Evolutionary conservation across 2,329 filamentous ascomycete species (phyloP), one percentile per base, ranked within the genome.

Genomic region (Fusarium sp.): DNA sequence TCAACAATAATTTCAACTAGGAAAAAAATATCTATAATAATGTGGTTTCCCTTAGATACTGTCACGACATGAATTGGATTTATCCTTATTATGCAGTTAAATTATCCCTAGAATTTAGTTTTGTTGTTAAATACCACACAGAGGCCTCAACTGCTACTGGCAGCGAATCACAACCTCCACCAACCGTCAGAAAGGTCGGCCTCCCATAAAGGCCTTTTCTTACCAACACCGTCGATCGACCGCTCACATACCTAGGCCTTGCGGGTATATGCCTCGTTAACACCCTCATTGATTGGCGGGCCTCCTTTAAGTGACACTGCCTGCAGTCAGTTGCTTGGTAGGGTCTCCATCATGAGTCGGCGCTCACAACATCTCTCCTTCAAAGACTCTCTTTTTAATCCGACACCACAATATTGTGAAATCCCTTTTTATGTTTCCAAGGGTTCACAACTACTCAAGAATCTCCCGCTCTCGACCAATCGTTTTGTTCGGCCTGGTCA

Each of bases 141-240:
- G 23, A 25, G 4, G 23, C 23, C 23, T 25, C 8, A 25, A 25
- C 23, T 25, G 33, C 13, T 19, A 23, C 31, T 29, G 31, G 45
- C 21, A 29, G 44, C 65, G 61, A 65, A 45, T 65, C 61, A 64
- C 48, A 36, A 33, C 33, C 35, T 32, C 29, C 14, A 29, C 13
- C 25, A 39, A 13, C n/a, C 23, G 2, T 8, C 23, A 8, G 37
- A 21, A 17, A 21, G 29, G 36, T 15, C 36, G 42, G 51, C 46
- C 56, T 61, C 42, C 41, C 36, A 13, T 14, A 36, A 32, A n/a
- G 15, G 8, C 7, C 4, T 23, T 6, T 31, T 14, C 11, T 17
- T 14, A 13, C 15, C 17, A 23, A 15, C 31, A 37, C 15, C 13
- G 19, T 39, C 15, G 36, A 32, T 9, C 15, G 44, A 44, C 31